phyloP scores from a whole-genome alignment of 371 early-diverging fungal genomes.

The Mortierella sp. region DNA sequence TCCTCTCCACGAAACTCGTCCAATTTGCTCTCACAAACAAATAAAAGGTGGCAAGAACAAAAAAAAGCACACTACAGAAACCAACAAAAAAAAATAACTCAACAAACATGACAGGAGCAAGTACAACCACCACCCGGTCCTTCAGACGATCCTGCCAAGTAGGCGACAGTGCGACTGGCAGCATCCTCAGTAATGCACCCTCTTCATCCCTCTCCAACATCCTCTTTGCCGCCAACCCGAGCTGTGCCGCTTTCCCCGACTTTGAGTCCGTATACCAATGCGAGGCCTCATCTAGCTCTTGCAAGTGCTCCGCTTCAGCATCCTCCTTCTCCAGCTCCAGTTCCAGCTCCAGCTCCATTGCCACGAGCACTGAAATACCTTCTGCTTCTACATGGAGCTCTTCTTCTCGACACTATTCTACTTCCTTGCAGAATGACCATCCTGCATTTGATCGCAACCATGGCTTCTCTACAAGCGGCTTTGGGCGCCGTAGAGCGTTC shows the following conservation, averaged over 20 bases:
- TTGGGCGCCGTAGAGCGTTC: conserved; percentile 22
- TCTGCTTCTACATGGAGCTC: too few relatives aligned
- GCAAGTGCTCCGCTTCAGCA: background rate
- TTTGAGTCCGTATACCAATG: background rate
- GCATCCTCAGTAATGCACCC: too few relatives aligned
- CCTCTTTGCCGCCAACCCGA: conserved; percentile 6
- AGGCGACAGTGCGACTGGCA: too few relatives aligned
- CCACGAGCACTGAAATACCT: too few relatives aligned
- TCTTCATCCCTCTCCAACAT: conserved; percentile 4
- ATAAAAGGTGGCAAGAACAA: too few relatives aligned
- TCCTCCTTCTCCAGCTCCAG: background rate
- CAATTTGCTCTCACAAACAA: too few relatives aligned
- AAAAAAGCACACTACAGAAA: conserved; percentile 1
- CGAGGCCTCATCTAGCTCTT: background rate
- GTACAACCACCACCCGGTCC: background rate
- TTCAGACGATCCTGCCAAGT: background rate
- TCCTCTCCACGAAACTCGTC: too few relatives aligned
- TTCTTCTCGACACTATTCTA: background rate
- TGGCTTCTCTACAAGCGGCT: conserved; percentile 17
- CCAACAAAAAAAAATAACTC: background rate
- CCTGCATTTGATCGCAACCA: conserved; percentile 8
- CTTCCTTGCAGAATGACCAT: conserved; percentile 5
- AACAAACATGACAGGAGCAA: conserved; percentile 4
- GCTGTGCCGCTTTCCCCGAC: conserved; percentile 2
- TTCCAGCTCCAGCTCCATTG: background rate